A percentile compares a stretch with the other conserved stretches of the same genome.
Evolutionary conservation across 805 yeast species (phyloP).

Genomic region (Nakazawaea pomicola): DNA sequence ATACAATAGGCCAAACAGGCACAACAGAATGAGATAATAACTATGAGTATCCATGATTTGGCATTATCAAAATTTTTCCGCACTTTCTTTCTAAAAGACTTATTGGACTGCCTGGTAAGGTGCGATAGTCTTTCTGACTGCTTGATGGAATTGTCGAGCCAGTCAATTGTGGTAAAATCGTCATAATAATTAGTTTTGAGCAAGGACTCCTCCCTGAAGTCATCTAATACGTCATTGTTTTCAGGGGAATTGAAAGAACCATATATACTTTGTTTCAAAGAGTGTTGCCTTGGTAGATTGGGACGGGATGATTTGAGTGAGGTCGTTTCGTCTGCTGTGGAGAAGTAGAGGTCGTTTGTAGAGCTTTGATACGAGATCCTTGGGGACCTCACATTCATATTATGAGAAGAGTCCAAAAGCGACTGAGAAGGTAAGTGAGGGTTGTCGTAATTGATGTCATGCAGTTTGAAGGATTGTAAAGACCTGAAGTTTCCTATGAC

Average conservation of each 20-base stretch:
- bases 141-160: constrained; percentile 45
- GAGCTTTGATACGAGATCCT: background rate
- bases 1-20: constrained; percentile 46
- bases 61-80: constrained; percentile 28
- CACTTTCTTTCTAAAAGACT: constrained; percentile 14
- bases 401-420: background rate
- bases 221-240: background rate
- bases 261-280: constrained; percentile 4
- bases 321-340: background rate
- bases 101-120: constrained; percentile 25
- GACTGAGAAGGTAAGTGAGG: background rate
- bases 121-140: constrained; percentile 37
- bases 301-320: background rate
- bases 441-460: background rate
- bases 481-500: too few species aligned
- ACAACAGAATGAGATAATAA: constrained; percentile 38
- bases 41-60: constrained; percentile 47
- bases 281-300: background rate
- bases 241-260: background rate
- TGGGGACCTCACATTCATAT: constrained; percentile 3
- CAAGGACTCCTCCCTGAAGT: background rate
- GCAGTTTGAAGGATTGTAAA: background rate
- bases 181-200: constrained; percentile 36
- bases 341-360: background rate
- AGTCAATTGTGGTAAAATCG: constrained; percentile 58